These are phyloP conservation scores for Onygenales sp. DNA, from an alignment of 2,329 filamentous ascomycete genomes.

Conservation along the genomic window DNA sequence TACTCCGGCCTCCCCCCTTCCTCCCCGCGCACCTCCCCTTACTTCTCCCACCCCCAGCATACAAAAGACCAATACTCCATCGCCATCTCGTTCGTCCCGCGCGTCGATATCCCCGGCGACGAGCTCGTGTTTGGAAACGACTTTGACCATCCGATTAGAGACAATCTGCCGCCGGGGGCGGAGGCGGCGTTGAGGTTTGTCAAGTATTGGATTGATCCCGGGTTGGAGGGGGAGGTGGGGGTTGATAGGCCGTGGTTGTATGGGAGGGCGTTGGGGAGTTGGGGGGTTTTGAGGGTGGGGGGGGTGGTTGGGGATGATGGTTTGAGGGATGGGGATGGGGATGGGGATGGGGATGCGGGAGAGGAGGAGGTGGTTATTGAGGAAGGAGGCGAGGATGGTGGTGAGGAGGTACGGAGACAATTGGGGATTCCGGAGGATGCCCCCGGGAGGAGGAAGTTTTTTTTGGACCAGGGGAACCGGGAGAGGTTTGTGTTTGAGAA, in stretches of 20 bases:
- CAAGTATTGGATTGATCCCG: slow-evolving; percentile 84
- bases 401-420: slow-evolving; percentile 37
- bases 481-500: slow-evolving; percentile 52
- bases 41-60: slow-evolving; percentile 66
- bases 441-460: slow-evolving; percentile 51
- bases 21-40: slow-evolving; percentile 62
- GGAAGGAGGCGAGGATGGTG: slow-evolving; percentile 55
- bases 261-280: slow-evolving; percentile 68
- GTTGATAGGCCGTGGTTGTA: slow-evolving; percentile 80
- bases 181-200: slow-evolving; percentile 75
- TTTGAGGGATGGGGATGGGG: slow-evolving; percentile 20
- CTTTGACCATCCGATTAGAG: slow-evolving; percentile 82
- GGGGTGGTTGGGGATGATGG: slow-evolving; percentile 28
- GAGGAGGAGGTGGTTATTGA: slow-evolving; percentile 42
- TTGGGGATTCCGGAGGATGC: slow-evolving; percentile 44
- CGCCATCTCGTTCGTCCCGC: slow-evolving; percentile 67
- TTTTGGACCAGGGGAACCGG: slow-evolving; percentile 47
- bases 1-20: slow-evolving; percentile 41
- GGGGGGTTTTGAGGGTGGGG: slow-evolving; percentile 67
- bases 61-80: slow-evolving; percentile 76
- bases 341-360: slow-evolving; percentile 1
- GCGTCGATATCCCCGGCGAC: slow-evolving; percentile 52
- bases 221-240: slow-evolving; percentile 81
- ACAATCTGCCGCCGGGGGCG: slow-evolving; percentile 78
- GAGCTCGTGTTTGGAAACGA: slow-evolving; percentile 91